Conservation (phyloP, 257 asterid species). For the Ilex asprella region DNA sequence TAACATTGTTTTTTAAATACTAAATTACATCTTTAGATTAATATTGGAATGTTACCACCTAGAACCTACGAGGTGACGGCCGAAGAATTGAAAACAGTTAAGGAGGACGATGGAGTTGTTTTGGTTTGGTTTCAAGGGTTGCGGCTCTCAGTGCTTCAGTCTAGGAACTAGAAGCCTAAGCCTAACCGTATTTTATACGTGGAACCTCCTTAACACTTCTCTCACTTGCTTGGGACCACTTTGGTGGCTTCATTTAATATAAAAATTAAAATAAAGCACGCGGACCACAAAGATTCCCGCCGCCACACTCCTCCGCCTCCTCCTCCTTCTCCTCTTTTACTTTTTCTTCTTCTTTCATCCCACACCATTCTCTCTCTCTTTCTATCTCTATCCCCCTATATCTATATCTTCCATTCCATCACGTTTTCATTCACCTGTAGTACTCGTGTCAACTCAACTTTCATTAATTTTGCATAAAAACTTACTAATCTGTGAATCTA, state of each 20-base stretch:
- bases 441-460: no score
- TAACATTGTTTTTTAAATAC: no score
- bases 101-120: no score
- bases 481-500: neutral
- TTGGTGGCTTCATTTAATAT: neutral
- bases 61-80: no score
- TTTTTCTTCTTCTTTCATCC: neutral
- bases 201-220: neutral
- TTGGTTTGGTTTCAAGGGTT: neutral
- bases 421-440: neutral
- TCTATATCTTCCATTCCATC: neutral
- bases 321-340: no score
- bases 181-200: neutral
- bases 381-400: neutral
- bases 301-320: neutral
- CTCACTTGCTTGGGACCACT: neutral
- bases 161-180: neutral
- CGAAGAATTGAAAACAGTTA: no score
- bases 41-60: no score
- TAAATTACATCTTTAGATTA: no score
- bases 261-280: neutral
- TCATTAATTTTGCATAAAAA: neutral
- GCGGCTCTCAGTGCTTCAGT: neutral
- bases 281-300: neutral
- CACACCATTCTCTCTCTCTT: neutral